A percentile compares a stretch with the other conserved stretches of the same genome.
Conservation (phyloP, 2,329 filamentous ascomycete species). For the Colletotrichum destructivum region DNA sequence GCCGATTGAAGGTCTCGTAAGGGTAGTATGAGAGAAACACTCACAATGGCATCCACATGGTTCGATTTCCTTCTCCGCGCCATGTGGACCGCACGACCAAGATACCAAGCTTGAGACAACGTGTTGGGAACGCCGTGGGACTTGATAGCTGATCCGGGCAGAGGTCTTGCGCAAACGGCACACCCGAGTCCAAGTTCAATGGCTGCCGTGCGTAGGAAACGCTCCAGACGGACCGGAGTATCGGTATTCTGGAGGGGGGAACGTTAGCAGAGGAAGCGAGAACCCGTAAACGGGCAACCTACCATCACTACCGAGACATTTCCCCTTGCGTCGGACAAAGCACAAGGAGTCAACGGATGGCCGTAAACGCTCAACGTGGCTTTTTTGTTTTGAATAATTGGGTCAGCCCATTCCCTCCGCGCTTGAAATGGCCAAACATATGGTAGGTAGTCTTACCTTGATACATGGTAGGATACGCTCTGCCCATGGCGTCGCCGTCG, state of each 20-base stretch:
- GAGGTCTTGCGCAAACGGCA: slow-evolving; percentile 53
- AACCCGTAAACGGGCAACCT: neutral
- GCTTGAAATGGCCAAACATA: slow-evolving; percentile 46
- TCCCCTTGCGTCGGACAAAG: slow-evolving; percentile 49
- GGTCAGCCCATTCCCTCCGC: slow-evolving; percentile 45
- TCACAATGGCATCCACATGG: slow-evolving; percentile 47
- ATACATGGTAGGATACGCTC: slow-evolving; percentile 55
- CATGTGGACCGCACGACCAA: slow-evolving; percentile 51
- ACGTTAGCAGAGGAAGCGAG: neutral
- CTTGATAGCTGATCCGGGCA: slow-evolving; percentile 53
- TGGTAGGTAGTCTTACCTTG: slow-evolving; percentile 45
- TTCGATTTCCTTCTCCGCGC: slow-evolving; percentile 49
- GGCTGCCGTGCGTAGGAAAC: slow-evolving; percentile 53
- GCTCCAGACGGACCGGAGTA: slow-evolving; percentile 53
- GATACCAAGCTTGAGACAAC: slow-evolving; percentile 53
- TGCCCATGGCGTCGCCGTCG: slow-evolving; percentile 56
- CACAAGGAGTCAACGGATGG: slow-evolving; percentile 53
- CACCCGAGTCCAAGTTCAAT: slow-evolving; percentile 58
- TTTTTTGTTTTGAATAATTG: slow-evolving; percentile 30
- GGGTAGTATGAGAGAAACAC: neutral
- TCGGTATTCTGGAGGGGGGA: slow-evolving; percentile 49
- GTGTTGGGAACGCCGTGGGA: slow-evolving; percentile 52
- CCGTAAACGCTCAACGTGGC: slow-evolving; percentile 58
- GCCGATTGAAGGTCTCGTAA: neutral
- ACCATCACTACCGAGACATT: slow-evolving; percentile 48